These are phyloP conservation scores for Teratosphaeria gauchensis DNA, from an alignment of 2,329 filamentous ascomycete genomes.

Conservation along the genomic window DNA sequence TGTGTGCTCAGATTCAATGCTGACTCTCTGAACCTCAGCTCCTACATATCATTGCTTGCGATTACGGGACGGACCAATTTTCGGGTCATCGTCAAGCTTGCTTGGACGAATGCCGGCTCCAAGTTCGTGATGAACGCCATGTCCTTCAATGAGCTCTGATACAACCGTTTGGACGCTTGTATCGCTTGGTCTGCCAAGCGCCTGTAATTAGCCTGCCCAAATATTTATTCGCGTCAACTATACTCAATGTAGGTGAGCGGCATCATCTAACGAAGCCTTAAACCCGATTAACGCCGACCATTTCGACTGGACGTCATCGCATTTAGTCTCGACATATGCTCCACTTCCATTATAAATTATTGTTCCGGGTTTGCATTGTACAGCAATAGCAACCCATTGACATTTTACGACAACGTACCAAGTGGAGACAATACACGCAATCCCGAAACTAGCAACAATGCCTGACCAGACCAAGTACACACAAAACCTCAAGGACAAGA, in stretches of 20 bases:
- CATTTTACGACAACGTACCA: background rate
- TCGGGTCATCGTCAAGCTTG: background rate
- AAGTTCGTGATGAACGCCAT: background rate
- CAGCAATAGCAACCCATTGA: background rate
- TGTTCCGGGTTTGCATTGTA: background rate
- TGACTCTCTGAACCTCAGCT: too few species aligned
- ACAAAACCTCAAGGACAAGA: conserved; percentile 38
- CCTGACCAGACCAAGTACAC: conserved; percentile 35
- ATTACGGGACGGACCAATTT: background rate
- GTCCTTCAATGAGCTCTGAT: background rate
- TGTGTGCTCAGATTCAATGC: too few species aligned
- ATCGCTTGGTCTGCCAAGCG: too few species aligned
- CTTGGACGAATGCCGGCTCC: background rate
- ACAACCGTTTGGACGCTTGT: too few species aligned
- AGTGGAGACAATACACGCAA: background rate
- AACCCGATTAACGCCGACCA: too few species aligned
- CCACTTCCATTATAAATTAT: background rate
- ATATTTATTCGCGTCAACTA: too few species aligned
- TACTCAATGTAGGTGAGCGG: too few species aligned
- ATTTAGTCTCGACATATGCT: background rate
- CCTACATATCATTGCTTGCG: too few species aligned
- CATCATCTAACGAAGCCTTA: too few species aligned
- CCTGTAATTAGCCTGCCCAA: too few species aligned
- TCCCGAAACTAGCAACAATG: conserved; percentile 23
- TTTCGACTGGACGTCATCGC: background rate